Conservation (phyloP, 345 rosid species). For the Rhodamnia rubescens region DNA sequence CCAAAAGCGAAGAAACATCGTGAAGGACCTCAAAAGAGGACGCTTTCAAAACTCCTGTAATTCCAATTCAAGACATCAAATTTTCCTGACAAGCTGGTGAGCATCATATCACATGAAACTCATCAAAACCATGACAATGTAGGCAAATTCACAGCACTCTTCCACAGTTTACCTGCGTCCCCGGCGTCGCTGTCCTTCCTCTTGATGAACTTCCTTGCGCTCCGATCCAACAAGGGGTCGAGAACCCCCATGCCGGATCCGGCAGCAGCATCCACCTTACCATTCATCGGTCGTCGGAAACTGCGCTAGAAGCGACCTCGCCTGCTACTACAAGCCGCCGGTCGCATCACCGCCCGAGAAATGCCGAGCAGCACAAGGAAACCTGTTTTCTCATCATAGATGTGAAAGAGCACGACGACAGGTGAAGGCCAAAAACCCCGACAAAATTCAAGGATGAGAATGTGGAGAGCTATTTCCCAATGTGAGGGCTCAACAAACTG, state of each 20-base stretch:
- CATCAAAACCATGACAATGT: background rate
- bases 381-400: background rate
- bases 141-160: background rate
- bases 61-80: background rate
- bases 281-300: background rate
- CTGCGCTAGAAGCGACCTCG: background rate
- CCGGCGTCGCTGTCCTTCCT: conserved; percentile 96
- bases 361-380: background rate
- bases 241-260: background rate
- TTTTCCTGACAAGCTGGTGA: background rate
- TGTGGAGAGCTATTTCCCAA: background rate
- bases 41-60: background rate
- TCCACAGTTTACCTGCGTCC: conserved; percentile 50
- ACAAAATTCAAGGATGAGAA: background rate
- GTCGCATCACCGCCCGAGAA: background rate
- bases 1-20: background rate
- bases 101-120: background rate
- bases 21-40: background rate
- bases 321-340: background rate
- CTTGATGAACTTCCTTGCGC: conserved; percentile 39
- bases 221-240: conserved; percentile 1
- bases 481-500: background rate
- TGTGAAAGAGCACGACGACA: background rate
- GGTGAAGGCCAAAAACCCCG: background rate
- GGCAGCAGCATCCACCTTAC: background rate